Evolutionary conservation across 202 grass and related monocot genomes (phyloP).

Genomic region (Hordeum pubiflorum): DNA sequence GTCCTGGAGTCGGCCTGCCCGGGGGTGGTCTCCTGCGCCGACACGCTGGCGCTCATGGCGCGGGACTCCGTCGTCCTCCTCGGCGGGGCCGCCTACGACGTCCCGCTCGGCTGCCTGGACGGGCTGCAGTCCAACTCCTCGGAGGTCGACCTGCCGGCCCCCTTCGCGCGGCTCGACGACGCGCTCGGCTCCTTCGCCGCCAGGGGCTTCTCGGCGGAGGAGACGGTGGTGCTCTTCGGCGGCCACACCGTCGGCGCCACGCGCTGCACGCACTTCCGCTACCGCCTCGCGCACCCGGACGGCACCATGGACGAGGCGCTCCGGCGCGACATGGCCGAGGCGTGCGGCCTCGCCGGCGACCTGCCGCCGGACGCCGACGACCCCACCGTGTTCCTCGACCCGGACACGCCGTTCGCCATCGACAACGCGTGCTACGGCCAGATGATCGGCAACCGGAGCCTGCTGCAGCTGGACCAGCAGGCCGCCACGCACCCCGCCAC

Average conservation of each 20-base stretch:
- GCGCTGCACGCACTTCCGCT: slow-evolving; percentile 38
- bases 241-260: slow-evolving; percentile 46
- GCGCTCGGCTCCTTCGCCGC: slow-evolving; percentile 34
- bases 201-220: slow-evolving; percentile 33
- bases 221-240: slow-evolving; percentile 46
- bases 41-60: slow-evolving; percentile 35
- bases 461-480: slow-evolving; percentile 45
- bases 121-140: slow-evolving; percentile 9
- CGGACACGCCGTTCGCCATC: slow-evolving; percentile 33
- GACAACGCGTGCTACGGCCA: slow-evolving; percentile 48
- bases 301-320: slow-evolving; percentile 24
- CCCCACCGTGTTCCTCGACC: slow-evolving; percentile 31
- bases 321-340: not conserved
- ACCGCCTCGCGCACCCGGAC: slow-evolving; percentile 31
- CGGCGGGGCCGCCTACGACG: slow-evolving; percentile 35
- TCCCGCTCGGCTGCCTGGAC: slow-evolving; percentile 40
- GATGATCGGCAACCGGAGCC: slow-evolving; percentile 26
- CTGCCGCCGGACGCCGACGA: slow-evolving; percentile 32
- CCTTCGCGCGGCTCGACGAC: slow-evolving; percentile 11
- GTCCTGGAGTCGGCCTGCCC: slow-evolving; percentile 33
- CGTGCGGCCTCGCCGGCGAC: slow-evolving; percentile 4
- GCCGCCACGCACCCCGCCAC: slow-evolving; percentile 12
- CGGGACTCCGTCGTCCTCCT: slow-evolving; percentile 35
- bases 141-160: slow-evolving; percentile 33
- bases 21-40: slow-evolving; percentile 43